phyloP scores from a whole-genome alignment of 805 yeast species.

The Nakazawaea anatomiae region DNA sequence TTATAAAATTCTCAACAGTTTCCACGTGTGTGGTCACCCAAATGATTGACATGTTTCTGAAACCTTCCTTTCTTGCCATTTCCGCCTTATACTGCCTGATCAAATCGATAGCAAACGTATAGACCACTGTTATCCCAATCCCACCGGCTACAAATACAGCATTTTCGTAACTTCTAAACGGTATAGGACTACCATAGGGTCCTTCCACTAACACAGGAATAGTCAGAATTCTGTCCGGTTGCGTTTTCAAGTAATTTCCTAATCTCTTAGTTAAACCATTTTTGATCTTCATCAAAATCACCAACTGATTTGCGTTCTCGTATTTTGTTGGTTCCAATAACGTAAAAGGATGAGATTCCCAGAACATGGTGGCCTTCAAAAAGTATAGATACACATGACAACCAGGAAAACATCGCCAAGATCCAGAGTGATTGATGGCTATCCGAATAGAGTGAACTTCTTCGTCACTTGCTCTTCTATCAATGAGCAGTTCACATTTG shows the following conservation, averaged over 20 bases:
- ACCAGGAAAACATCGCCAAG: conserved; percentile 55
- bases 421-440: conserved; percentile 41
- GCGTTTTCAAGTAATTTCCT: conserved; percentile 23
- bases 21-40: conserved; percentile 27
- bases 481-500: conserved; percentile 28
- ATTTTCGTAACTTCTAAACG: conserved; percentile 40
- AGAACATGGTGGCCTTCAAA: conserved; percentile 37
- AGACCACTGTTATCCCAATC: conserved; percentile 55
- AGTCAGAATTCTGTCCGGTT: conserved; percentile 26
- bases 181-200: conserved; percentile 48
- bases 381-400: conserved; percentile 57
- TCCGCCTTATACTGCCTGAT: conserved; percentile 25
- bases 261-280: conserved; percentile 45
- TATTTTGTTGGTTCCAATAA: conserved; percentile 35
- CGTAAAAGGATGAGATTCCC: conserved; percentile 71
- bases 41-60: conserved; percentile 17
- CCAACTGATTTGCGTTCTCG: conserved; percentile 34
- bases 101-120: conserved; percentile 38
- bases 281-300: conserved; percentile 43
- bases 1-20: conserved; percentile 21
- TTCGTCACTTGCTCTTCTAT: conserved; percentile 8
- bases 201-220: conserved; percentile 51
- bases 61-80: conserved; percentile 16
- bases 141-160: conserved; percentile 58
- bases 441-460: conserved; percentile 38